Evolutionary conservation across 2,329 filamentous ascomycete genomes (phyloP).

Genomic region (Penicillium sp.): DNA sequence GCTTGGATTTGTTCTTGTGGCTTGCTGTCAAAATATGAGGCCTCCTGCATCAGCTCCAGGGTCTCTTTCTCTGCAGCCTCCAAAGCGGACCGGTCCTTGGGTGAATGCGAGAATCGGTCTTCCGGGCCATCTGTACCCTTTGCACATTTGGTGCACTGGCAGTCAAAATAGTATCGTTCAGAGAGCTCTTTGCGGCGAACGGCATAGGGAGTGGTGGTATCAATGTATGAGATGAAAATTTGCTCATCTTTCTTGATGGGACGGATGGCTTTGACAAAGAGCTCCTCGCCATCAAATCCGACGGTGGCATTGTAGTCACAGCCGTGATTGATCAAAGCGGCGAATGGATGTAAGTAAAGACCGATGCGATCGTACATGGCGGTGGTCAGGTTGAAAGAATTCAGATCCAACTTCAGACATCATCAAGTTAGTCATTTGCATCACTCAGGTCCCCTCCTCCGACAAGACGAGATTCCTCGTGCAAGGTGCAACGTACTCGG

Average conservation of each 20-base stretch:
- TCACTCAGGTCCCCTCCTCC: no score
- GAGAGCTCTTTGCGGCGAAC: slow-evolving; percentile 50
- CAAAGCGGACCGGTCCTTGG: slow-evolving; percentile 10
- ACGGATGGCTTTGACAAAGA: slow-evolving; percentile 48
- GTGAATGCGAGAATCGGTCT: slow-evolving; percentile 12
- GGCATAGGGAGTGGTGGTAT: slow-evolving; percentile 47
- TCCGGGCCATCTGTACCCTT: slow-evolving; percentile 15
- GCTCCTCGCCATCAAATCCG: slow-evolving; percentile 49
- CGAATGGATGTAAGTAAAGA: slow-evolving; percentile 51
- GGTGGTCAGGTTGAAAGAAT: slow-evolving; percentile 53
- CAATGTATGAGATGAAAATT: slow-evolving; percentile 57
- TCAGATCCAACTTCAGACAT: slow-evolving; percentile 46
- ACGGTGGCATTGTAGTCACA: slow-evolving; percentile 56
- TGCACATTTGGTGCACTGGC: slow-evolving; percentile 49
- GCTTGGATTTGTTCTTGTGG: slow-evolving; percentile 28
- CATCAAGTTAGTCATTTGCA: background rate
- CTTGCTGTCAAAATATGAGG: slow-evolving; percentile 11
- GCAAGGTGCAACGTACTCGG: slow-evolving; percentile 30
- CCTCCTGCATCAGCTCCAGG: slow-evolving; percentile 20
- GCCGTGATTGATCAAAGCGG: slow-evolving; percentile 55
- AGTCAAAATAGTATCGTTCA: slow-evolving; percentile 54
- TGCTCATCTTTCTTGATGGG: slow-evolving; percentile 52
- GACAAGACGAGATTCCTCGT: background rate
- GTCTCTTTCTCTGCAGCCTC: slow-evolving; percentile 20
- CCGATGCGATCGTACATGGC: slow-evolving; percentile 54